Base-by-base conservation (phyloP, 768 basidiomycete species). In the Tricholoma saponaceum region DNA sequence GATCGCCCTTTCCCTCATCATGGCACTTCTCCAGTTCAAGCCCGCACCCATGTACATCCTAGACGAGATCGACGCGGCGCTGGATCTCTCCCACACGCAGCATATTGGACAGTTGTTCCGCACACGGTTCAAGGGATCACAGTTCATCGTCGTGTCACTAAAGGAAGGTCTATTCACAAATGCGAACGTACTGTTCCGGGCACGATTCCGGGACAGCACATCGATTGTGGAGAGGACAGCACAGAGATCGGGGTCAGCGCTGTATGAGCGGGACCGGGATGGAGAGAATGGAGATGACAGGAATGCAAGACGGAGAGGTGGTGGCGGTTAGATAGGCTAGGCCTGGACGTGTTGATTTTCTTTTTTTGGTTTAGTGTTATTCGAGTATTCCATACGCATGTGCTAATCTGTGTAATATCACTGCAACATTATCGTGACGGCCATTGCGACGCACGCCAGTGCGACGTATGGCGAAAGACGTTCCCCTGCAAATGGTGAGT, bases 21-120 rank as follows among this genome's bases (percentile, higher is more conserved):
- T 99, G 95, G 90, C 97, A 0, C 83, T 99, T 16, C 85, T 98
- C n/a, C 95, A 98, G 70, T 98, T 98, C 82, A 98, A 98, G 68
- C 95, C 96, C 7, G 95, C 96, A 14, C 96, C 95, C 2, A 95
- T 98, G 93, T 98, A 98, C 72, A 99, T 99, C 68, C 83, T 99
- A 8, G 97, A 99, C 74, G 97, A 99, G 73, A 96, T 99, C 61
- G 97, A 98, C 71, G 95, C 97, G 0, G 96, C 96, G 7, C 82
- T 98, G 25, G 97, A 99, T 73, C 76, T 98, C 12, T 95, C 93
- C 26, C 94, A 96, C 64, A 96, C 93, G 1, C 95, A 98, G 66
- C 93, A 99, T 71, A 98, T 99, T 58, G 97, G 96, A 28, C 92
- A 94, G 62, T 83, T 98, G n/a, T 98, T 99, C 84, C 83, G 90